These are phyloP conservation scores for Amniculicola lignicola DNA, from an alignment of 495 filamentous ascomycete species.

Conservation along the genomic window DNA sequence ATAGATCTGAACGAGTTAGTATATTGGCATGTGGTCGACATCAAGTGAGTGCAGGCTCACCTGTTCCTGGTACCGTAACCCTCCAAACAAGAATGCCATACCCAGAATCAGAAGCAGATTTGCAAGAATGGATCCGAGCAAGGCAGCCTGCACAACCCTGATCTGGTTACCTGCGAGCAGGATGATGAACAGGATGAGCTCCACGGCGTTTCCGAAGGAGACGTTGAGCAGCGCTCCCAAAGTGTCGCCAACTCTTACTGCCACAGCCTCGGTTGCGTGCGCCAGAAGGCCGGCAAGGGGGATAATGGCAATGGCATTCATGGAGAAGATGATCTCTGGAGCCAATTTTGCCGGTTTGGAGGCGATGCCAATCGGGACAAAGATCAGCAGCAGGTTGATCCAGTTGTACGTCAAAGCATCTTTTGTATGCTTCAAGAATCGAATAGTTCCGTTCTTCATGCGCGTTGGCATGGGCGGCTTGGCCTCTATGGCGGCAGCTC, in stretches of 20 bases:
- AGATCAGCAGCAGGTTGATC: constrained; percentile 36
- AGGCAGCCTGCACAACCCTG: constrained; percentile 80
- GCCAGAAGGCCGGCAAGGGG: constrained; percentile 35
- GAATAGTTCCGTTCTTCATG: constrained; percentile 27
- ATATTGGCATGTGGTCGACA: too few relatives aligned
- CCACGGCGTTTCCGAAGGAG: constrained; percentile 38
- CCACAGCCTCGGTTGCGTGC: constrained; percentile 37
- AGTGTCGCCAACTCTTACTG: constrained; percentile 31
- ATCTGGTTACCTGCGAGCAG: constrained; percentile 61
- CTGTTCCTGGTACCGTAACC: constrained; percentile 84
- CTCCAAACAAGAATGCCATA: constrained; percentile 85
- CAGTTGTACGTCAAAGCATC: constrained; percentile 32
- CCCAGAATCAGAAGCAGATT: constrained; percentile 86
- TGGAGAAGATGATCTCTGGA: constrained; percentile 32
- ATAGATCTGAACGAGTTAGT: constrained; percentile 61
- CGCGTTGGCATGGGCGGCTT: constrained; percentile 29
- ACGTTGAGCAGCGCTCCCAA: constrained; percentile 36
- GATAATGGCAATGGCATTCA: constrained; percentile 38
- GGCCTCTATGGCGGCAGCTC: constrained; percentile 28
- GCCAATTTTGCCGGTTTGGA: constrained; percentile 16
- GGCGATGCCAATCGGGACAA: constrained; percentile 37
- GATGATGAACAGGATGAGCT: constrained; percentile 37
- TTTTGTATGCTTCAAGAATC: constrained; percentile 29
- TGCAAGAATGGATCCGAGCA: constrained; percentile 83
- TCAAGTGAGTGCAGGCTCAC: constrained; percentile 39